Base-by-base conservation (phyloP, 2,329 filamentous ascomycete genomes). In the Emmonsia crescens region DNA sequence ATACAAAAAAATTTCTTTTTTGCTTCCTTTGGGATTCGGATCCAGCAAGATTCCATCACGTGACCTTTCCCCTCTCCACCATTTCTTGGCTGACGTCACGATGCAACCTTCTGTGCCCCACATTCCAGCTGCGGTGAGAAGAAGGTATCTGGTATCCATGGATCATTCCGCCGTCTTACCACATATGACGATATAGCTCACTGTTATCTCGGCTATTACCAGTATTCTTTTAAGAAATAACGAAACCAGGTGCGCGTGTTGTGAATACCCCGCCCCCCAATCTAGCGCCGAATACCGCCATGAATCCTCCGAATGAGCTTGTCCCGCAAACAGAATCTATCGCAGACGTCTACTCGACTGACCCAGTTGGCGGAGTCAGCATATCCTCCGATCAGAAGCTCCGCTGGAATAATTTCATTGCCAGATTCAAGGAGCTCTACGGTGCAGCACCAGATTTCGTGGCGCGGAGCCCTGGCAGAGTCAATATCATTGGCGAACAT, bases 401-500 rank as follows among this genome's bases (percentile, higher is more conserved):
- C 67, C 83, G 94, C 76, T 97, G 93, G 89, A 83, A 87, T 68
- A 80, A 77, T 51, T 82, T 97, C 51, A 78, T 93, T 49, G 77
- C 82, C 59, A 82, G 82, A 67, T 97, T 97, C 76, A 79, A 86
- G 67, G 76, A 82, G 62, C 78, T 77, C 49, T 96, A 93, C 76
- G 86, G 85, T 67, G 81, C 84, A 59, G 78, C 81, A 19, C 86
- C 92, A 46, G 83, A 89, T 63, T 96, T 96, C 70, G 85, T 97
- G 24, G 85, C 93, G 10, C 87, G 94, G 65, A 96, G 92, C 61
- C 94, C 94, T 0, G 94, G 94, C 63, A 85, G 94, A 67, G 94
- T 99, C 67, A 97, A 97, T 79, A 94, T 99, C 71, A 96, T 99
- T 73, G 94, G 94, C 75, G 94, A 99, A 82, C 94, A 99, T 79